Percentiles rank a stretch among this genome's conserved stretches.
Evolutionary conservation across 2,329 filamentous ascomycete species (phyloP).

Genomic region (Botrytis deweyae): DNA sequence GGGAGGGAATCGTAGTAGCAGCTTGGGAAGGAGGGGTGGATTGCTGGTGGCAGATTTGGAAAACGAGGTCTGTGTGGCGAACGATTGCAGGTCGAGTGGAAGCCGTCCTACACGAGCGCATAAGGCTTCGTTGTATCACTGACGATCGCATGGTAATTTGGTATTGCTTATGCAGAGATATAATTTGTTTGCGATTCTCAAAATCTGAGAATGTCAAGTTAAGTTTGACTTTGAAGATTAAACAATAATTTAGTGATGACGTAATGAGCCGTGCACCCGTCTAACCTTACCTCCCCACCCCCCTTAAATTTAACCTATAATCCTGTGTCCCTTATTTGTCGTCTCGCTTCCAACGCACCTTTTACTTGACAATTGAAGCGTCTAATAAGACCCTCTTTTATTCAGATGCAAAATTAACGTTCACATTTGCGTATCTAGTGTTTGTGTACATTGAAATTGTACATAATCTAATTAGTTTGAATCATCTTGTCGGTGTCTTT

Average conservation of each 20-base stretch:
- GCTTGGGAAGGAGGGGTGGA: background rate
- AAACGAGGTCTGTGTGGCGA: background rate
- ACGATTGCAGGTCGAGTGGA: background rate
- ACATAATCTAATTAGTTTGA: background rate
- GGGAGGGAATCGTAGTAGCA: background rate
- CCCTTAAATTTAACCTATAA: background rate
- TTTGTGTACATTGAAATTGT: no score
- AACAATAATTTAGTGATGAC: slow-evolving; percentile 3
- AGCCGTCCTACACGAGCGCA: slow-evolving; percentile 5
- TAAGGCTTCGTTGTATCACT: background rate
- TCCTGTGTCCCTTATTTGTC: background rate
- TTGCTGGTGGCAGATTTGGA: slow-evolving; percentile 12
- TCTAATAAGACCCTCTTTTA: background rate
- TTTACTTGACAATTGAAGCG: background rate
- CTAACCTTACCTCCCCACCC: background rate
- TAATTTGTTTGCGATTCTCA: background rate
- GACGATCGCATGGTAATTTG: slow-evolving; percentile 9
- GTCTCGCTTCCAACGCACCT: background rate
- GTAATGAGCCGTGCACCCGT: background rate
- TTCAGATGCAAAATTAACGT: background rate
- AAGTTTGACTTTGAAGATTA: background rate
- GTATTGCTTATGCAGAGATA: background rate
- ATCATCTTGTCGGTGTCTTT: background rate
- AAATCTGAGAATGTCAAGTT: background rate
- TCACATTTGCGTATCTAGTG: background rate